These are phyloP conservation scores for Talaromyces trachyspermus DNA, from an alignment of 495 filamentous ascomycete species.

Conservation along the genomic window DNA sequence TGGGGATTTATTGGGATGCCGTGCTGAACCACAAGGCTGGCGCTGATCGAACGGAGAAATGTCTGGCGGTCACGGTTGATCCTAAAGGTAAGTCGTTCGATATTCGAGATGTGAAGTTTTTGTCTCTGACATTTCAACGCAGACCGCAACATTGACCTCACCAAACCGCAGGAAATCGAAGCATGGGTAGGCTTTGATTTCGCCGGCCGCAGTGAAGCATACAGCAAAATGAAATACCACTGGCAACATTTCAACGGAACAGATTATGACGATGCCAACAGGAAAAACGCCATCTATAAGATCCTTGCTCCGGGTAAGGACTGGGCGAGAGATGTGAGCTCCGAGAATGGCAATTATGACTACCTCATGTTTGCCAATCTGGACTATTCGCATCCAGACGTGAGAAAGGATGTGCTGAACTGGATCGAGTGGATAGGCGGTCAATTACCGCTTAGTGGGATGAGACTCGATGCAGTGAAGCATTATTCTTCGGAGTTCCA, in stretches of 20 bases:
- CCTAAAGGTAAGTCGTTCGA: constrained; percentile 29
- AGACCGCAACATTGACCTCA: constrained; percentile 51
- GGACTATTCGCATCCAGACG: constrained; percentile 60
- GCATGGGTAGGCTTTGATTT: constrained; percentile 66
- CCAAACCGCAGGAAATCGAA: constrained; percentile 54
- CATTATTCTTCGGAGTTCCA: constrained; percentile 64
- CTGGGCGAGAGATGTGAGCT: constrained; percentile 60
- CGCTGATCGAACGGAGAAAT: constrained; percentile 56
- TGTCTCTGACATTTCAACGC: background rate
- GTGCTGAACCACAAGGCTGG: constrained; percentile 72
- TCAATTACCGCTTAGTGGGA: constrained; percentile 52
- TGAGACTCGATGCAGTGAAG: constrained; percentile 69
- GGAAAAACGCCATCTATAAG: constrained; percentile 59
- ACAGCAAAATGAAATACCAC: constrained; percentile 57
- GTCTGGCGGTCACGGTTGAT: constrained; percentile 55
- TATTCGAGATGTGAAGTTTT: background rate
- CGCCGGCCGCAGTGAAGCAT: constrained; percentile 47
- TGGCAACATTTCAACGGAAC: constrained; percentile 66
- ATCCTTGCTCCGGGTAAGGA: constrained; percentile 55
- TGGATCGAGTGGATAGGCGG: constrained; percentile 63
- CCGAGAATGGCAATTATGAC: constrained; percentile 65
- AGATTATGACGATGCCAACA: constrained; percentile 55
- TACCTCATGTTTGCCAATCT: constrained; percentile 63
- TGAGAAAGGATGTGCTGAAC: constrained; percentile 51
- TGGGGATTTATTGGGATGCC: constrained; percentile 66